Evolutionary conservation across 352 stramenopile species (phyloP).

Genomic region (Paralagenidium karlingii): DNA sequence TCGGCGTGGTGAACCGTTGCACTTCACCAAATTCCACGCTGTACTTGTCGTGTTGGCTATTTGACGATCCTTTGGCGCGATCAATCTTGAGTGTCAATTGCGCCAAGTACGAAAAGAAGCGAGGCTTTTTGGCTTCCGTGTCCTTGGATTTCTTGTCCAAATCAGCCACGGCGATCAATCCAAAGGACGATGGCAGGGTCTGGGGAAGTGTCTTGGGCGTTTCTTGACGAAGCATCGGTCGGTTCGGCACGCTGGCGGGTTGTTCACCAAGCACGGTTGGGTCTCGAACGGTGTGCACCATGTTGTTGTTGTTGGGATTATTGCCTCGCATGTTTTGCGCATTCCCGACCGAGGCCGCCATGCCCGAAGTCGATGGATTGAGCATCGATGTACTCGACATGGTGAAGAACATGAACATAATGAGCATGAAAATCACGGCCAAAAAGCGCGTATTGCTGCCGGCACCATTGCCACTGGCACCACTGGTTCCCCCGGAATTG

Average conservation of each 20-base stretch:
- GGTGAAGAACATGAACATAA: constrained; percentile 44
- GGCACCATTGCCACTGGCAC: constrained; percentile 14
- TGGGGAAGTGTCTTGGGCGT: too few relatives aligned
- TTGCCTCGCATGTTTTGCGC: too few relatives aligned
- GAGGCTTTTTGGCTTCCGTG: constrained; percentile 76
- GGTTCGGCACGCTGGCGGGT: too few relatives aligned
- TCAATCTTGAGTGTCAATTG: constrained; percentile 81
- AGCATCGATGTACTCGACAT: constrained; percentile 35
- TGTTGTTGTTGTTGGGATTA: too few relatives aligned
- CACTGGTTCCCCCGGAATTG: constrained; percentile 6
- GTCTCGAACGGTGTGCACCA: too few relatives aligned
- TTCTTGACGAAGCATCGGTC: too few relatives aligned
- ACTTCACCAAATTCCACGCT: constrained; percentile 51
- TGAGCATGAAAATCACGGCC: constrained; percentile 27
- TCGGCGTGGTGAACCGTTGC: constrained; percentile 59
- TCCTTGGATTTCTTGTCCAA: constrained; percentile 91
- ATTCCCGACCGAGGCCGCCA: too few relatives aligned
- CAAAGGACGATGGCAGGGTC: constrained; percentile 46
- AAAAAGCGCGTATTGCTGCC: constrained; percentile 25
- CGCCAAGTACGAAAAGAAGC: constrained; percentile 86
- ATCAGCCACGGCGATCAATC: constrained; percentile 91
- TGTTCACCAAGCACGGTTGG: too few relatives aligned
- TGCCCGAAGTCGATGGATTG: too few relatives aligned
- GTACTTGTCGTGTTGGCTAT: constrained; percentile 21
- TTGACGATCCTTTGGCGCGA: background rate